Percentiles rank a stretch among this genome's conserved stretches.
phyloP scores from a whole-genome alignment of 306 rosid species.

The Boehmeria nivea region DNA sequence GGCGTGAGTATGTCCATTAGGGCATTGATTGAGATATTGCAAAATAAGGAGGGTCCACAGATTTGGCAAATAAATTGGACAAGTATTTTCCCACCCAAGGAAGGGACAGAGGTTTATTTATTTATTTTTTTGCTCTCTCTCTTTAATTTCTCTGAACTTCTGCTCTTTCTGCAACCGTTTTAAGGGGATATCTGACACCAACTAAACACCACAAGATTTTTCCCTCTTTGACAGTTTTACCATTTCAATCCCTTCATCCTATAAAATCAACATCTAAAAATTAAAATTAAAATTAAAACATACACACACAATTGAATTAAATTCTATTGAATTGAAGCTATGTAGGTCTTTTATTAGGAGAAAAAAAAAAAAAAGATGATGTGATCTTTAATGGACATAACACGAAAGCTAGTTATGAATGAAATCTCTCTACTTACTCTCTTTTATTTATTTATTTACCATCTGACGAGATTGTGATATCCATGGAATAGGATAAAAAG shows the following conservation, averaged over 20 bases:
- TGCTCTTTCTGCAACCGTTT: conserved; percentile 10
- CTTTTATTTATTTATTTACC: not conserved
- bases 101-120: conserved; percentile 23
- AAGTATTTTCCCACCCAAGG: conserved; percentile 15
- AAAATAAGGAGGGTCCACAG: not conserved
- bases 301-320: not conserved
- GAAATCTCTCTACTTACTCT: conserved; percentile 5
- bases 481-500: not conserved
- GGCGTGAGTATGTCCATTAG: not conserved
- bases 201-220: conserved; percentile 17
- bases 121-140: not conserved
- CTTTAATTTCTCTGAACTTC: conserved; percentile 14
- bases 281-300: not conserved
- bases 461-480: not conserved
- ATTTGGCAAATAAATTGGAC: conserved; percentile 14
- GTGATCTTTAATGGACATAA: conserved; percentile 2
- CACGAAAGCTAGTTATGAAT: conserved; percentile 8
- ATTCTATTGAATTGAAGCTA: not conserved
- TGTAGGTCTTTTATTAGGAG: not conserved
- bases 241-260: conserved; percentile 12
- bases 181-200: conserved; percentile 23
- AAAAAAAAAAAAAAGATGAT: not conserved
- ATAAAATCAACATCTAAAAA: not conserved
- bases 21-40: conserved; percentile 4
- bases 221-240: conserved; percentile 11